Evolutionary conservation across 768 basidiomycete species (phyloP).

Genomic region (Zangia roseola): DNA sequence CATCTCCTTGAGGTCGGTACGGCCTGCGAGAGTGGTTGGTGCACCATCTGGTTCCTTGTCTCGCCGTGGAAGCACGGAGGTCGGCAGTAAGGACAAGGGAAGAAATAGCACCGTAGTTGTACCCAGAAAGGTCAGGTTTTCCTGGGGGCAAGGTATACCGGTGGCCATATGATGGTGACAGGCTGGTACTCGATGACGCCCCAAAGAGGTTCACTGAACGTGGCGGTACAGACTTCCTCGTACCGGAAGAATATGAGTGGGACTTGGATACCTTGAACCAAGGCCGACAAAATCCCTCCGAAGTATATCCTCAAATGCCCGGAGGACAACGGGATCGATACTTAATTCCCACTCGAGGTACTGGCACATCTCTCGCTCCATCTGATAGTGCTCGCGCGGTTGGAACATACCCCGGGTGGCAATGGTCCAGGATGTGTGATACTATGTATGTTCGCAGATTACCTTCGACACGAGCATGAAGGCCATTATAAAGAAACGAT

Average conservation of each 20-base stretch:
- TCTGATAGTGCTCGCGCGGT: slow-evolving; percentile 74
- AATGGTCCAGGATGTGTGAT: slow-evolving; percentile 89
- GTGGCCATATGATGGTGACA: slow-evolving; percentile 28
- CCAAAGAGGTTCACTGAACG: slow-evolving; percentile 32
- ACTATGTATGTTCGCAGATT: slow-evolving; percentile 91
- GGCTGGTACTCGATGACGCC: slow-evolving; percentile 29
- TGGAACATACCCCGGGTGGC: slow-evolving; percentile 87
- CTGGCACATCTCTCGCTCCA: slow-evolving; percentile 77
- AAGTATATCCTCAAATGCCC: slow-evolving; percentile 60
- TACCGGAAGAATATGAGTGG: slow-evolving; percentile 61
- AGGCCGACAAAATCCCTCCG: slow-evolving; percentile 56
- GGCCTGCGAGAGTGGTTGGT: slow-evolving; percentile 87
- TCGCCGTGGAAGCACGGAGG: slow-evolving; percentile 75
- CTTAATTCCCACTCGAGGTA: slow-evolving; percentile 93
- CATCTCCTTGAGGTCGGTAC: slow-evolving; percentile 89
- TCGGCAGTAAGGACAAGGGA: slow-evolving; percentile 94
- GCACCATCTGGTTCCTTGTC: slow-evolving; percentile 98
- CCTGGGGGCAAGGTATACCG: slow-evolving; percentile 35
- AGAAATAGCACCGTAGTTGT: slow-evolving; percentile 96
- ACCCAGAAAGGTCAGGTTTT: slow-evolving; percentile 83
- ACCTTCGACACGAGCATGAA: slow-evolving; percentile 77
- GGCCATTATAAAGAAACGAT: slow-evolving; percentile 67
- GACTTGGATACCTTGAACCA: slow-evolving; percentile 45
- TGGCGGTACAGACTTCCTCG: slow-evolving; percentile 55
- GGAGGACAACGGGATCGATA: slow-evolving; percentile 60